Conservation (phyloP, 2,329 filamentous ascomycete species). For the Fusarium tanahbumbuense region DNA sequence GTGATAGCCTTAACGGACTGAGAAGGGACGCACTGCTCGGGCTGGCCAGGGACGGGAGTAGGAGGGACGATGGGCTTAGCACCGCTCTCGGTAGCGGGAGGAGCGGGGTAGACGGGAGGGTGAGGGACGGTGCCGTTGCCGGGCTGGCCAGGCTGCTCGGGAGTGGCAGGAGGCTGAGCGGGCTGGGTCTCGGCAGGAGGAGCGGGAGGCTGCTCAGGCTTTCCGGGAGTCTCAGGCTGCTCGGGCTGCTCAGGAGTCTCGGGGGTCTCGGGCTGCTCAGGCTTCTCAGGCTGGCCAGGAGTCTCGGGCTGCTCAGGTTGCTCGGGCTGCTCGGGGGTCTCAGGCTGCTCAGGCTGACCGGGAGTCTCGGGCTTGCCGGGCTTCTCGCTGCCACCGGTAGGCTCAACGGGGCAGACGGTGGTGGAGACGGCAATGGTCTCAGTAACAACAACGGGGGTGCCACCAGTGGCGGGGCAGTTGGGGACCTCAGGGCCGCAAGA, state of each 20-base stretch:
- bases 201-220: constrained; percentile 35
- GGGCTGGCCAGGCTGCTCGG: constrained; percentile 17
- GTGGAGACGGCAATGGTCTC: constrained; percentile 55
- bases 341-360: constrained; percentile 29
- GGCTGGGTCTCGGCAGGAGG: constrained; percentile 13
- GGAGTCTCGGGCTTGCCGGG: constrained; percentile 28
- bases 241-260: constrained; percentile 16
- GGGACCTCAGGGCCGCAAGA: constrained; percentile 69
- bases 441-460: constrained; percentile 49
- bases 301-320: neutral
- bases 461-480: constrained; percentile 67
- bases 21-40: constrained; percentile 40
- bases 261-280: constrained; percentile 11
- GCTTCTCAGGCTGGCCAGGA: neutral
- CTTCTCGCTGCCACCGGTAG: constrained; percentile 42
- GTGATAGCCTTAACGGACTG: constrained; percentile 63
- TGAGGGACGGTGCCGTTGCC: constrained; percentile 41
- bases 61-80: constrained; percentile 34
- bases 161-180: neutral
- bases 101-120: constrained; percentile 37
- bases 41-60: constrained; percentile 24
- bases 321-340: neutral
- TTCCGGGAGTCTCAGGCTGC: neutral
- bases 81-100: constrained; percentile 23
- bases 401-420: constrained; percentile 55